Evolutionary conservation across 495 filamentous ascomycete species (phyloP).

Genomic region (Pyrenopolyporus hunteri): DNA sequence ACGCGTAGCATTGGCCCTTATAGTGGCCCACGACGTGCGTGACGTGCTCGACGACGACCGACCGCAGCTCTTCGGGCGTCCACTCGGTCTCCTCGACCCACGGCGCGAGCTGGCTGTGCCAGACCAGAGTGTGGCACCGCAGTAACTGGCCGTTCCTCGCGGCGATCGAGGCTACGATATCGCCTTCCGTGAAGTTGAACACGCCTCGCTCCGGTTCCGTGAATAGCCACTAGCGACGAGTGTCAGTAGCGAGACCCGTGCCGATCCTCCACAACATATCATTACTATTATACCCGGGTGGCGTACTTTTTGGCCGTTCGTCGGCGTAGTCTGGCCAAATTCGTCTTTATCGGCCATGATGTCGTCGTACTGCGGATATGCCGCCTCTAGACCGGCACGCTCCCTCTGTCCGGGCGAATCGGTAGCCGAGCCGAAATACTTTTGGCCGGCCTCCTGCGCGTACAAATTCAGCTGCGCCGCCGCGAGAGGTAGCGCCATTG

Average conservation of each 20-base stretch:
- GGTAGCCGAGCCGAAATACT: conserved; percentile 67
- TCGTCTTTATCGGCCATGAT: conserved; percentile 58
- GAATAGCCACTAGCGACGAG: conserved; percentile 46
- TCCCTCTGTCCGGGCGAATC: conserved; percentile 38
- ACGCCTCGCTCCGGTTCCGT: conserved; percentile 46
- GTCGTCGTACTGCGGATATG: conserved; percentile 55
- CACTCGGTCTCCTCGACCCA: conserved; percentile 52
- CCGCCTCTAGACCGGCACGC: conserved; percentile 53
- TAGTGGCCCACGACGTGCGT: conserved; percentile 56
- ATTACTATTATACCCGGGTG: neutral
- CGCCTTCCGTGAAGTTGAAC: conserved; percentile 60
- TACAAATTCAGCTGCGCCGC: conserved; percentile 56
- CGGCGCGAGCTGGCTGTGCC: conserved; percentile 61
- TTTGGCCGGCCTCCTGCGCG: conserved; percentile 56
- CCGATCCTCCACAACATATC: neutral
- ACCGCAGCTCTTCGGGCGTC: conserved; percentile 57
- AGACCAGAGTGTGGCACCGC: conserved; percentile 68
- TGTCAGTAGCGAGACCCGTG: neutral
- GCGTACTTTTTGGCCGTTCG: conserved; percentile 59
- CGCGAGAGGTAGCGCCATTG: conserved; percentile 28
- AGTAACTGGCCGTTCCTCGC: conserved; percentile 60
- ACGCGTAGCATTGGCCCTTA: conserved; percentile 50
- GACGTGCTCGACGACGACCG: conserved; percentile 60
- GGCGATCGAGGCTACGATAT: conserved; percentile 58
- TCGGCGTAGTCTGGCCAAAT: conserved; percentile 65